phyloP scores from a whole-genome alignment of 2,329 filamentous ascomycete species.

The Paecilomyces dactylethromorphus region DNA sequence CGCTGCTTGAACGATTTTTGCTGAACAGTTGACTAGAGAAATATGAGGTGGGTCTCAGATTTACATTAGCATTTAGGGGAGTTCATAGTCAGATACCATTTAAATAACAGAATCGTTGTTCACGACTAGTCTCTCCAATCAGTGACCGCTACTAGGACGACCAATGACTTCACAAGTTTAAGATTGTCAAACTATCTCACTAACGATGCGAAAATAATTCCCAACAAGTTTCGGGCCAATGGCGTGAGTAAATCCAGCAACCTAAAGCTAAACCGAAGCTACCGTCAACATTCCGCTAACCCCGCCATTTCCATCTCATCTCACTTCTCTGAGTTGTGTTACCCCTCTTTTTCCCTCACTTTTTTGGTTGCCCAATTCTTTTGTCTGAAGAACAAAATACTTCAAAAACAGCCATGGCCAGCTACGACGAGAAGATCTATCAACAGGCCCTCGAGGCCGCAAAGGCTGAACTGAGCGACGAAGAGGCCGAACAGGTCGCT shows the following conservation, averaged over 20 bases:
- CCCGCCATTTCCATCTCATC: background rate
- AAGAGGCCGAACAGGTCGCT: background rate
- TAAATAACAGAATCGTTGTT: background rate
- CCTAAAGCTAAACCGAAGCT: background rate
- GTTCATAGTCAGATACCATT: background rate
- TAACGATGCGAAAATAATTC: background rate
- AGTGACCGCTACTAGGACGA: background rate
- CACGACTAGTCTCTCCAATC: no score
- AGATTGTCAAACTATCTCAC: background rate
- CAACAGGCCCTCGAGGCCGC: background rate
- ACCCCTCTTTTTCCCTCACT: background rate
- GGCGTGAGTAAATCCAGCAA: background rate
- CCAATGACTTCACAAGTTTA: background rate
- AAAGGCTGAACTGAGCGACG: background rate
- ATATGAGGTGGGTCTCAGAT: no score
- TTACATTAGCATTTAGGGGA: no score
- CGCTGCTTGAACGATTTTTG: background rate
- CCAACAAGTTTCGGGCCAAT: background rate
- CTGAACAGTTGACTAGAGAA: no score
- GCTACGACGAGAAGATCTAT: background rate
- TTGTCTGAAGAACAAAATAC: background rate
- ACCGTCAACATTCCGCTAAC: background rate
- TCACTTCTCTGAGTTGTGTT: background rate
- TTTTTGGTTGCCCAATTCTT: background rate
- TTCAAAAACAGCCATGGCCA: background rate